Percentiles rank a stretch among this genome's conserved stretches.
phyloP scores from a whole-genome alignment of 768 basidiomycete genomes.

The Auriscalpium vulgare region DNA sequence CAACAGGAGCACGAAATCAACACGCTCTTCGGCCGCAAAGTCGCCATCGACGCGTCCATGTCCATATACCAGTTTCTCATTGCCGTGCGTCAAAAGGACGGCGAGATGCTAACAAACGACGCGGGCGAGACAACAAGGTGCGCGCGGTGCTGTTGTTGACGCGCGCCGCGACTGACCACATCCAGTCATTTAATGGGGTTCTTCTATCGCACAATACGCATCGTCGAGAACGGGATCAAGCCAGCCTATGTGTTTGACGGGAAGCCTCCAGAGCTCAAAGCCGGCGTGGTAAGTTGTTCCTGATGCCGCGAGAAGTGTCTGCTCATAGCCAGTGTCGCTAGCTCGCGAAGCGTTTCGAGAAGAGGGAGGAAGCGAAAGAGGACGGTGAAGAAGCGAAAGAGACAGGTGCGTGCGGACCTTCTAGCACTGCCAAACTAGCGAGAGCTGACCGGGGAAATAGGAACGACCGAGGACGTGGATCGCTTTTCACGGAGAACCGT shows the following conservation, averaged over 20 bases:
- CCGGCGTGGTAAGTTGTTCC: conserved; percentile 76
- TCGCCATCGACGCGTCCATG: conserved; percentile 98
- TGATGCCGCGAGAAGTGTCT: too few species aligned
- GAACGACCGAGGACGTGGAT: conserved; percentile 90
- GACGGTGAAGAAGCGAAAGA: conserved; percentile 97
- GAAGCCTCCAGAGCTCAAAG: conserved; percentile 95
- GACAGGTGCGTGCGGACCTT: conserved; percentile 40
- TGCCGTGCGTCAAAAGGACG: conserved; percentile 92
- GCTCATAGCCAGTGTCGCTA: conserved; percentile 22
- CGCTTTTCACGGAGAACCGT: conserved; percentile 85
- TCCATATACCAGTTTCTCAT: conserved; percentile 97
- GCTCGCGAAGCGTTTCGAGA: conserved; percentile 95
- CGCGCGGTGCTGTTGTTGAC: background rate
- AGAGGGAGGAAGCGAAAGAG: conserved; percentile 87
- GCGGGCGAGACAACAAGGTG: conserved; percentile 90
- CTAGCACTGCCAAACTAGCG: background rate
- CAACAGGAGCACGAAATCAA: conserved; percentile 85
- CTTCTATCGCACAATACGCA: conserved; percentile 95
- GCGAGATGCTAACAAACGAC: conserved; percentile 96
- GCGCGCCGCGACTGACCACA: background rate
- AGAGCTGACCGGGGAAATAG: conserved; percentile 20
- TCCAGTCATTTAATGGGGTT: conserved; percentile 92
- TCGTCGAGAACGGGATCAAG: conserved; percentile 98
- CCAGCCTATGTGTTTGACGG: conserved; percentile 98
- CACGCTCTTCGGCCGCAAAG: conserved; percentile 95